Conservation (phyloP, 306 rosid species). For the Trifolium dubium region DNA sequence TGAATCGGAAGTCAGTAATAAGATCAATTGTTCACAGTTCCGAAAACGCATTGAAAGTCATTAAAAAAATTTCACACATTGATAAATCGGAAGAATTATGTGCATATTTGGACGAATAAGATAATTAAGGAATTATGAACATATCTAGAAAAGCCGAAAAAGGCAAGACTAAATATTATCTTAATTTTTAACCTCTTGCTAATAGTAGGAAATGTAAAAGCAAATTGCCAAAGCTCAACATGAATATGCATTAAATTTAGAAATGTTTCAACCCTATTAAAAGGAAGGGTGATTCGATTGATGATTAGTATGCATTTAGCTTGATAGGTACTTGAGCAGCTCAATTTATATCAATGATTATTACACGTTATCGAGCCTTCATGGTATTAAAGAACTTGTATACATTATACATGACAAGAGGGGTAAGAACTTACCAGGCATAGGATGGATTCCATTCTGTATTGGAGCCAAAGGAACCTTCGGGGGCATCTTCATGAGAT, state of each 20-base stretch:
- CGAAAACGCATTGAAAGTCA: neutral
- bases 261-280: neutral
- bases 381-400: neutral
- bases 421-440: conserved; percentile 83
- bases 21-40: neutral
- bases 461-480: conserved; percentile 96
- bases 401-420: conserved; percentile 25
- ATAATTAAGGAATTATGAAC: neutral
- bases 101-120: no score
- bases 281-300: neutral
- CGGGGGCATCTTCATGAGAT: conserved; percentile 74
- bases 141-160: no score
- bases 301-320: neutral
- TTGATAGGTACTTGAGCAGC: neutral
- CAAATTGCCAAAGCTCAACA: no score
- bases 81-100: neutral
- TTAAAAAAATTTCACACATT: neutral
- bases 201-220: no score
- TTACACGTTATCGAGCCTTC: neutral
- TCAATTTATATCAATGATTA: neutral
- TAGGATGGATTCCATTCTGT: conserved; percentile 95
- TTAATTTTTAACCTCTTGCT: no score
- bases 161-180: no score
- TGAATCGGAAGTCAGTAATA: neutral
- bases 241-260: neutral